Conservation (phyloP, 371 early-diverging fungal species). For the Cokeromyces recurvatus region DNA sequence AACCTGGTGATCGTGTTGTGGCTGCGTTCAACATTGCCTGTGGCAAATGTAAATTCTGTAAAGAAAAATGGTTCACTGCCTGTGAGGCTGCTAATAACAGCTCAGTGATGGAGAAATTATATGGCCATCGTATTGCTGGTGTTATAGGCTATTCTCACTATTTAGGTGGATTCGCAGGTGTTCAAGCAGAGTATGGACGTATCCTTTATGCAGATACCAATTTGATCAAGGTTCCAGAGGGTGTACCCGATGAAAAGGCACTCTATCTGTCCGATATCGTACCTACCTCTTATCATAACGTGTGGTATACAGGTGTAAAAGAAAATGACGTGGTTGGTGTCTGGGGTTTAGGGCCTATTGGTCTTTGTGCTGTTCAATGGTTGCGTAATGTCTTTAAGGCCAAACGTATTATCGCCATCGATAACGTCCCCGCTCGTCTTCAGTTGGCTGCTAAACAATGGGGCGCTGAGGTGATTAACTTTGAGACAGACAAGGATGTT, state of each 20-base stretch:
- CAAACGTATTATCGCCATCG: constrained; percentile 51
- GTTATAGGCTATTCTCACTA: constrained; percentile 56
- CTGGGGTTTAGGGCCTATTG: constrained; percentile 63
- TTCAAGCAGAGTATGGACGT: constrained; percentile 59
- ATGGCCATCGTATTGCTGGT: constrained; percentile 50
- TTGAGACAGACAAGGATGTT: constrained; percentile 36
- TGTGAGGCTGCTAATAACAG: constrained; percentile 57
- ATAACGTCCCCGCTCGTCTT: constrained; percentile 48
- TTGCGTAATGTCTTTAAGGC: constrained; percentile 42
- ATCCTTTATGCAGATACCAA: constrained; percentile 57
- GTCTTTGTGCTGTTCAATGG: constrained; percentile 49
- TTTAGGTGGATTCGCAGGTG: constrained; percentile 25
- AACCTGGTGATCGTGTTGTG: constrained; percentile 47
- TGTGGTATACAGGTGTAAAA: constrained; percentile 32
- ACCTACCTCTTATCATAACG: constrained; percentile 57
- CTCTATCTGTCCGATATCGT: constrained; percentile 55
- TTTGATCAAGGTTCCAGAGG: constrained; percentile 46
- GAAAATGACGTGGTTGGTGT: constrained; percentile 50
- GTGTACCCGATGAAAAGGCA: constrained; percentile 50
- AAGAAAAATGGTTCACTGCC: constrained; percentile 30
- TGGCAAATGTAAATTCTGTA: constrained; percentile 55
- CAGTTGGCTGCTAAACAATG: constrained; percentile 34
- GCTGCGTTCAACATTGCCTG: constrained; percentile 49
- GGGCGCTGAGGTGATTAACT: constrained; percentile 48
- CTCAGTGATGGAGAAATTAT: constrained; percentile 49